A percentile compares a stretch with the other conserved stretches of the same genome.
These are phyloP conservation scores for Gossypium bickii DNA, from an alignment of 345 rosid genomes.

Conservation along the genomic window DNA sequence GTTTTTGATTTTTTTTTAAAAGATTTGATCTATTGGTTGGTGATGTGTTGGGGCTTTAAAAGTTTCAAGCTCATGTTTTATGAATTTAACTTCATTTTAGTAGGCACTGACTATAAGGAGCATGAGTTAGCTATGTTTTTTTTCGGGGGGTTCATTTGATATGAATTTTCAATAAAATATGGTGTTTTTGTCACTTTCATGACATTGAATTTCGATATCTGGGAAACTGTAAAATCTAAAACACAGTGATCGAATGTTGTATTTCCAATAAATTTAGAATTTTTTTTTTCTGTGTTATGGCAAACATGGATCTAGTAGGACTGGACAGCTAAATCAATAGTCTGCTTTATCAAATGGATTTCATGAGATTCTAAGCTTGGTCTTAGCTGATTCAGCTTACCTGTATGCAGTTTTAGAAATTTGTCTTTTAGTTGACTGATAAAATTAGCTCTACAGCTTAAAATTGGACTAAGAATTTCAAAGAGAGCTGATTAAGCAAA, in stretches of 20 bases:
- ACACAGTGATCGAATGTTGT: constrained; percentile 12
- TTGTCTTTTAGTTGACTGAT: background rate
- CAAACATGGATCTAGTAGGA: background rate
- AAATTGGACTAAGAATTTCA: constrained; percentile 4
- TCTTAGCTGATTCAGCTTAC: background rate
- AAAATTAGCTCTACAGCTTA: background rate
- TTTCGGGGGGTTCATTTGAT: background rate
- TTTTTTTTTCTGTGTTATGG: background rate
- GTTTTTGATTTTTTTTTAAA: background rate
- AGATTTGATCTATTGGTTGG: constrained; percentile 35
- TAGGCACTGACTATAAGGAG: constrained; percentile 17
- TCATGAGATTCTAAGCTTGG: constrained; percentile 6
- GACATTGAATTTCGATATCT: constrained; percentile 13
- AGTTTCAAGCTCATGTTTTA: constrained; percentile 18
- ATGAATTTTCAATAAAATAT: constrained; percentile 8
- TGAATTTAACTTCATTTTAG: constrained; percentile 16
- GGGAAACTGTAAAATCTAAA: constrained; percentile 15
- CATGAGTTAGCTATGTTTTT: constrained; percentile 10
- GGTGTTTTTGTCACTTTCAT: background rate
- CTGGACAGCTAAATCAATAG: background rate
- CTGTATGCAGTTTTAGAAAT: background rate
- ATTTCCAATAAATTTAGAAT: constrained; percentile 6
- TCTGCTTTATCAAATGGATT: background rate
- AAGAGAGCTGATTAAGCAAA: background rate
- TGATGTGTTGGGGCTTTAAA: constrained; percentile 3